Conservation (phyloP, 2,329 filamentous ascomycete genomes). For the Microdochium bolleyi region DNA sequence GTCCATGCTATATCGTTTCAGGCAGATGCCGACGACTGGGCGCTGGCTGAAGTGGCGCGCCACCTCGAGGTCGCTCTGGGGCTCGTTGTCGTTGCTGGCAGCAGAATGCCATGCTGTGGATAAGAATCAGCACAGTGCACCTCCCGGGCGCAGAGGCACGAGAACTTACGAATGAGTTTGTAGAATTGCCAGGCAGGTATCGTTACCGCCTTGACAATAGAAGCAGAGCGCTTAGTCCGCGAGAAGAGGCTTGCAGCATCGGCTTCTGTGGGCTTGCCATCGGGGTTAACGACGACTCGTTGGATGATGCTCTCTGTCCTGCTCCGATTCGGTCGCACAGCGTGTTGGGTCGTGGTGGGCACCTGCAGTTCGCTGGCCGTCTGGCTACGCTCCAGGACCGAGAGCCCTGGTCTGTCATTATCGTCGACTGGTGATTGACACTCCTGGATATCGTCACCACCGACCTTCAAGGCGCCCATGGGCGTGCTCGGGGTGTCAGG, state of each 20-base stretch:
- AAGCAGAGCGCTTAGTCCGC: conserved; percentile 36
- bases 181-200: conserved; percentile 99
- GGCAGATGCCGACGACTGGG: conserved; percentile 83
- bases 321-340: conserved; percentile 23
- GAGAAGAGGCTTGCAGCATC: conserved; percentile 33
- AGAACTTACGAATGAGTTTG: conserved; percentile 70
- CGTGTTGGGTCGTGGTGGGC: not conserved
- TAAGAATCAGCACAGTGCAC: conserved; percentile 21
- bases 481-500: conserved; percentile 12
- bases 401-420: conserved; percentile 4
- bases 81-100: conserved; percentile 38
- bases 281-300: conserved; percentile 45
- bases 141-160: not conserved
- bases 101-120: conserved; percentile 73
- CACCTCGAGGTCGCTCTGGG: conserved; percentile 66
- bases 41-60: conserved; percentile 80
- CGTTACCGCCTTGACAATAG: conserved; percentile 69
- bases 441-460: conserved; percentile 14
- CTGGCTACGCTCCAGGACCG: conserved; percentile 20
- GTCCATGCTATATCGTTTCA: conserved; percentile 81
- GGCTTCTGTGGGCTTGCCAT: conserved; percentile 32
- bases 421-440: conserved; percentile 6
- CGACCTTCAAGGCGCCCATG: conserved; percentile 23
- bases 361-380: not conserved
- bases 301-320: conserved; percentile 53